Percentiles rank a stretch among this genome's conserved stretches.
These are phyloP conservation scores for Talaromyces trachyspermus DNA, from an alignment of 495 filamentous ascomycete species.

Conservation along the genomic window DNA sequence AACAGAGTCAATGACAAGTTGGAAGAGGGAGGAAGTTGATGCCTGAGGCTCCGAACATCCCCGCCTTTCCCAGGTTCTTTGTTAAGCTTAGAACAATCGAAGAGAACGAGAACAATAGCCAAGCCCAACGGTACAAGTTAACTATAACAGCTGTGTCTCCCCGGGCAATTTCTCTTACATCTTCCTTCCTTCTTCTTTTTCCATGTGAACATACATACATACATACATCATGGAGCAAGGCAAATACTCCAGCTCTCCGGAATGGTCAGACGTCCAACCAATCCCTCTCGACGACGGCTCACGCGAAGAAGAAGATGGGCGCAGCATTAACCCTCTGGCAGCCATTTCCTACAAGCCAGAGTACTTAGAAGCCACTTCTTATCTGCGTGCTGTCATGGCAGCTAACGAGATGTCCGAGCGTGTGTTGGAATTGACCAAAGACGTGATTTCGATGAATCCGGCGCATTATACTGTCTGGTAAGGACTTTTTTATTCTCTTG, in stretches of 20 bases:
- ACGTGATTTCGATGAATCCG: slow-evolving; percentile 86
- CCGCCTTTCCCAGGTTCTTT: slow-evolving; percentile 1
- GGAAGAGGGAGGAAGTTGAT: not conserved
- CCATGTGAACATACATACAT: no score
- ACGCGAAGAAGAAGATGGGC: slow-evolving; percentile 29
- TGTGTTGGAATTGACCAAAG: slow-evolving; percentile 73
- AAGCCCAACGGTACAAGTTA: no score
- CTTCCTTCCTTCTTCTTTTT: slow-evolving; percentile 29
- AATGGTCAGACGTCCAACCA: slow-evolving; percentile 78
- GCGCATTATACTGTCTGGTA: slow-evolving; percentile 97
- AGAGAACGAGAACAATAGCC: not conserved
- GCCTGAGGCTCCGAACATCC: slow-evolving; percentile 1
- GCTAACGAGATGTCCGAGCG: slow-evolving; percentile 73
- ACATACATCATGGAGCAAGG: slow-evolving; percentile 15
- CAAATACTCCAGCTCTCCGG: slow-evolving; percentile 59
- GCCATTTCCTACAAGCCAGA: slow-evolving; percentile 80
- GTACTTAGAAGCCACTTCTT: slow-evolving; percentile 81
- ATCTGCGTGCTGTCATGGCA: slow-evolving; percentile 90
- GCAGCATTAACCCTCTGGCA: slow-evolving; percentile 66
- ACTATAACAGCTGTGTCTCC: no score
- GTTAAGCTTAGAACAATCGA: no score
- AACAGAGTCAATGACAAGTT: no score
- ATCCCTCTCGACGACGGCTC: slow-evolving; percentile 76
- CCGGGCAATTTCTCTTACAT: not conserved
- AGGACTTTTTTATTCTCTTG: slow-evolving; percentile 9